These are phyloP conservation scores for Fusarium verrucosum DNA, from an alignment of 2,329 filamentous ascomycete genomes.

Conservation along the genomic window DNA sequence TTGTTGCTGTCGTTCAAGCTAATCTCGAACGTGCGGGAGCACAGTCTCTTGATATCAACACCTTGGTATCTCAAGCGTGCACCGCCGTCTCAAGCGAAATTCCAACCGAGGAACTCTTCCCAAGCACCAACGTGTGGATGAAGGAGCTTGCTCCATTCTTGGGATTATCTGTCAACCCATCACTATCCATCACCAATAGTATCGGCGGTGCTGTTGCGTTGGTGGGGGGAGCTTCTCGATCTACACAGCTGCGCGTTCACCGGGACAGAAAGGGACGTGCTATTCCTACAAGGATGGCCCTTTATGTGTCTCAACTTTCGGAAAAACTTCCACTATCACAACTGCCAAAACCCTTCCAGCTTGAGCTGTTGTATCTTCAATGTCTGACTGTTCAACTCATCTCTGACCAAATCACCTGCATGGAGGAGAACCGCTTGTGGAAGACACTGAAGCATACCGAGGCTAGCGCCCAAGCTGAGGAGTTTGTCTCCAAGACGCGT, in stretches of 20 bases:
- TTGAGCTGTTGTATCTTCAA: constrained; percentile 63
- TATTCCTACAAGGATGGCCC: constrained; percentile 76
- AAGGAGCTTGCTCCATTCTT: constrained; percentile 67
- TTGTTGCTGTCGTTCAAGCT: constrained; percentile 62
- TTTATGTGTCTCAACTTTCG: constrained; percentile 72
- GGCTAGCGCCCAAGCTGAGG: constrained; percentile 53
- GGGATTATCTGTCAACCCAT: constrained; percentile 62
- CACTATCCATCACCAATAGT: constrained; percentile 77
- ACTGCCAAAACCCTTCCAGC: constrained; percentile 54
- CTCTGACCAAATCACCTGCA: constrained; percentile 62
- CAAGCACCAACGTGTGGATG: constrained; percentile 72
- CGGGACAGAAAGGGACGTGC: constrained; percentile 77
- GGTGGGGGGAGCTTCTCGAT: constrained; percentile 50
- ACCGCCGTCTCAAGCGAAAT: constrained; percentile 45
- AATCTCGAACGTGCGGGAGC: constrained; percentile 62
- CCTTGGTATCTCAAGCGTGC: constrained; percentile 59
- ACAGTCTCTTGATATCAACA: constrained; percentile 63
- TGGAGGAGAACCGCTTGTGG: constrained; percentile 59
- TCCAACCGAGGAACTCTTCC: constrained; percentile 64
- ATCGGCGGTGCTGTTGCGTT: constrained; percentile 77
- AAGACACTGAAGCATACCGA: constrained; percentile 50
- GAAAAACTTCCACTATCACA: constrained; percentile 51
- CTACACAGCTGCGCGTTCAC: constrained; percentile 48
- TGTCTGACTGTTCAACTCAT: constrained; percentile 61
- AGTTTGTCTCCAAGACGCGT: constrained; percentile 55